Base-by-base conservation (phyloP, 2,329 filamentous ascomycete species). In the Fusarium oligoseptatum region DNA sequence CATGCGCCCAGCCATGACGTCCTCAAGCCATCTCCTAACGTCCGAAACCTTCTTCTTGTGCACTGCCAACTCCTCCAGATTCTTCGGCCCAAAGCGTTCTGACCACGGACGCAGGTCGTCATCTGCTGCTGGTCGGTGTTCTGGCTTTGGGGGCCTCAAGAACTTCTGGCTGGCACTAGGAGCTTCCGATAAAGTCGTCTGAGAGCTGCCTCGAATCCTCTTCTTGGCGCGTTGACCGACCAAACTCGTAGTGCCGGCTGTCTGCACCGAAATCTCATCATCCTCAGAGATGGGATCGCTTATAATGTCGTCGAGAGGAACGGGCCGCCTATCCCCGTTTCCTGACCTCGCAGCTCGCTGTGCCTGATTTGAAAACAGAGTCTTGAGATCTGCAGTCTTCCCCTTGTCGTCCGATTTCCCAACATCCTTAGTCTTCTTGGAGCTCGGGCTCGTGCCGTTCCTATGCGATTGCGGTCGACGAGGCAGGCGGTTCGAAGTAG, bases 31-130 rank as follows among this genome's bases (percentile, higher is more conserved):
- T 68, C 85, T 88, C 68, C 92, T 90, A 55, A 98, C 95, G 83
- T 98, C 95, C 3, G 90, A 85, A 7, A 98, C 94, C 82, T 99
- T 99, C 78, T 91, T 97, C 85, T 97, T 98, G 82, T 99, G 95
- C 20, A 99, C 96, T 0, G 93, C 96, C 55, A 99, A 86, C 83
- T 98, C 96, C 17, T 95, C 92, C 14, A 98, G 82, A 76, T 89
- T 93, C 3, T 82, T 79, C 0, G 96, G 96, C 3, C 90, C 92
- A 82, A 95, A 98, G 76, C 92, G 91, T 76, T 98, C 95, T 17
- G 93, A 93, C 96, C 96, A 98, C 4, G 96, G 95, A 62, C 93
- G 89, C 58, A 87, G 83, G 74, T 95, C 92, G 39, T 90, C 87
- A 58, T 87, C 84, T 8, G 78, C 45, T 4, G 74, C 72, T 9